Conservation (phyloP, 2,329 filamentous ascomycete species). For the Incumbomyces delicatus region DNA sequence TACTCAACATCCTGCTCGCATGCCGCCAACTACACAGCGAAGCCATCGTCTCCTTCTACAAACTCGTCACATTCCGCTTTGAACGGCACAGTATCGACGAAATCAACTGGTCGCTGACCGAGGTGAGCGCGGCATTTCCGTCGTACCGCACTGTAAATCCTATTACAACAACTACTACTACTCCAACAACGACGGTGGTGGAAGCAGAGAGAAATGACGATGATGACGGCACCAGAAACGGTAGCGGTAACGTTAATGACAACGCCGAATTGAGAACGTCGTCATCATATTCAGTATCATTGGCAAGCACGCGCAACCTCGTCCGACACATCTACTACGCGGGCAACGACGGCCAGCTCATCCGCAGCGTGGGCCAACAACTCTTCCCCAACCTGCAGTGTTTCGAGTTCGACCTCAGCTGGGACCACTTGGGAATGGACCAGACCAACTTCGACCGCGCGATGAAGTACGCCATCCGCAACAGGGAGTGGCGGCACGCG, state of each 20-base stretch:
- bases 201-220: no score
- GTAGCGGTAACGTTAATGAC: no score
- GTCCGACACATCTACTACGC: conserved; percentile 4
- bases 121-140: background rate
- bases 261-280: no score
- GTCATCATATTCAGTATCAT: background rate
- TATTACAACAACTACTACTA: no score
- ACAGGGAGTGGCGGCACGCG: conserved; percentile 5
- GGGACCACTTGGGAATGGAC: conserved; percentile 3
- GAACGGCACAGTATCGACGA: conserved; percentile 2
- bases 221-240: no score
- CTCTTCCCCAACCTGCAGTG: conserved; percentile 1
- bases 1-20: conserved; percentile 1
- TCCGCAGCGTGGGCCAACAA: background rate
- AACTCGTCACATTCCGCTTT: background rate
- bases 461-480: background rate
- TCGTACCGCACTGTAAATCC: background rate
- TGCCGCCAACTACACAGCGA: conserved; percentile 1
- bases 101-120: conserved; percentile 2
- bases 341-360: background rate
- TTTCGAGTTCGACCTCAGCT: conserved; percentile 7
- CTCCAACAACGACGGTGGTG: no score
- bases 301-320: conserved; percentile 1
- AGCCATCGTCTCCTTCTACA: background rate
- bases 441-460: conserved; percentile 5